A percentile compares a stretch with the other conserved stretches of the same genome.
Evolutionary conservation across 176 grass and related monocot species (phyloP).

Genomic region (Hsuehochloa calcarea): DNA sequence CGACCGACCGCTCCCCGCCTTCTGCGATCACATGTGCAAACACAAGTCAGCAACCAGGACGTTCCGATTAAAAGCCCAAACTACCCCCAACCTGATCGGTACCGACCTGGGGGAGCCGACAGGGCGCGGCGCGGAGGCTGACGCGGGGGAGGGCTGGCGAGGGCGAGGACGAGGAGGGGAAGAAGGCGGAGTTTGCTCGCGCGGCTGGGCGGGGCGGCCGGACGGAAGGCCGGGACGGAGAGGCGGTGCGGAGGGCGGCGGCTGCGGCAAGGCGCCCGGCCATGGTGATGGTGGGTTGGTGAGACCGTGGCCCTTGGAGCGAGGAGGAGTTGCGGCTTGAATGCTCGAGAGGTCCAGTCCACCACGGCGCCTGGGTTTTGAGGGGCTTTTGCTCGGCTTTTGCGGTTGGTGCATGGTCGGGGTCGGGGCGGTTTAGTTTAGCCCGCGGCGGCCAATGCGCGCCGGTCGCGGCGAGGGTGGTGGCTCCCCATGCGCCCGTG

Average conservation of each 20-base stretch:
- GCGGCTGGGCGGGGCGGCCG: conserved; percentile 5
- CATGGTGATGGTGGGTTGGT: conserved; percentile 52
- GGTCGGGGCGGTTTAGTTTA: too few relatives aligned
- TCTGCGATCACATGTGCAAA: conserved; percentile 13
- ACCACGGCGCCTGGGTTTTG: conserved; percentile 28
- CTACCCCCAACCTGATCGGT: background rate
- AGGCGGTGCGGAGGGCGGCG: conserved; percentile 36
- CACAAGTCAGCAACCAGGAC: conserved; percentile 10
- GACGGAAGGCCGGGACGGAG: background rate
- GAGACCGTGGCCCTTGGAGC: conserved; percentile 32
- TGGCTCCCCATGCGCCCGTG: too few relatives aligned
- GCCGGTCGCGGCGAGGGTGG: too few relatives aligned
- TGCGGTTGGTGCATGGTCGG: background rate
- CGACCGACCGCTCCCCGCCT: conserved; percentile 27
- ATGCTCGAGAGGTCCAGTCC: background rate
- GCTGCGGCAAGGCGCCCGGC: conserved; percentile 61
- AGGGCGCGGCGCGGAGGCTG: conserved; percentile 32
- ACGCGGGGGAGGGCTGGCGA: conserved; percentile 7
- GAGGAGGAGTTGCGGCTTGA: conserved; percentile 17
- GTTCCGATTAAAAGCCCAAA: background rate
- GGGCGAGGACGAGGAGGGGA: background rate
- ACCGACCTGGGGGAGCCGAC: conserved; percentile 47
- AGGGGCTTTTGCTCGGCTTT: conserved; percentile 1
- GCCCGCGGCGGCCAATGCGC: too few relatives aligned
- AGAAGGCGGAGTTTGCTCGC: conserved; percentile 25